A percentile compares a stretch with the other conserved stretches of the same genome.
phyloP scores from a whole-genome alignment of 192 early-diverging fungal genomes.

The Coemansia asiatica region DNA sequence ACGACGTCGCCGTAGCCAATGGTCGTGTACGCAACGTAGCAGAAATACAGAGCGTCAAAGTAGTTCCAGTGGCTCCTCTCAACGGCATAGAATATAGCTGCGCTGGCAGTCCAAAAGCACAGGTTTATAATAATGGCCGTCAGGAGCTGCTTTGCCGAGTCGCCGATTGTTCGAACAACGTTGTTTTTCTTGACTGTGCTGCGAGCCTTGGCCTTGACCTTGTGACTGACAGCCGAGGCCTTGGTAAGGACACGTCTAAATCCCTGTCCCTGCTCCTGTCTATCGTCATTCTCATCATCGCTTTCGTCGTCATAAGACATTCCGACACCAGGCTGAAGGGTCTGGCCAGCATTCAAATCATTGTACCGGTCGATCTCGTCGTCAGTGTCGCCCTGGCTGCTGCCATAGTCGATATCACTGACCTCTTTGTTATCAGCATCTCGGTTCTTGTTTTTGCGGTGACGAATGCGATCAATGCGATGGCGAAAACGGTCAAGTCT shows the following conservation, averaged over 20 bases:
- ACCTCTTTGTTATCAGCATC: constrained; percentile 1
- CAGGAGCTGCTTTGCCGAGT: constrained; percentile 41
- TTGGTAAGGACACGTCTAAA: constrained; percentile 15
- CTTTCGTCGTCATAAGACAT: neutral
- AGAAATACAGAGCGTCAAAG: constrained; percentile 55
- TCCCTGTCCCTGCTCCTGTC: neutral
- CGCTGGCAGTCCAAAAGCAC: constrained; percentile 41
- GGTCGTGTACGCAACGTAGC: constrained; percentile 56
- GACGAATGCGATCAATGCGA: constrained; percentile 1
- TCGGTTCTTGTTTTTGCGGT: neutral
- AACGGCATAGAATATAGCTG: constrained; percentile 40
- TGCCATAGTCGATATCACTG: constrained; percentile 1
- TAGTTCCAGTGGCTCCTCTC: constrained; percentile 40
- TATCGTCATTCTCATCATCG: too few relatives aligned
- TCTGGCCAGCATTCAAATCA: constrained; percentile 14
- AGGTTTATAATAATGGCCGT: constrained; percentile 38
- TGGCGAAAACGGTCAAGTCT: constrained; percentile 5
- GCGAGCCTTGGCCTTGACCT: constrained; percentile 14
- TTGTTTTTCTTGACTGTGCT: neutral
- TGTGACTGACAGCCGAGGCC: constrained; percentile 20
- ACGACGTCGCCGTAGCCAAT: constrained; percentile 55
- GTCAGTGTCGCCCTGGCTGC: neutral
- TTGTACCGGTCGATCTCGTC: constrained; percentile 3
- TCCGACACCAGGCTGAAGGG: neutral
- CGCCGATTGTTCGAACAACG: neutral